A percentile compares a stretch with the other conserved stretches of the same genome.
These are phyloP conservation scores for Hyphodiscus sp. DNA, from an alignment of 2,329 filamentous ascomycete species.

Conservation along the genomic window DNA sequence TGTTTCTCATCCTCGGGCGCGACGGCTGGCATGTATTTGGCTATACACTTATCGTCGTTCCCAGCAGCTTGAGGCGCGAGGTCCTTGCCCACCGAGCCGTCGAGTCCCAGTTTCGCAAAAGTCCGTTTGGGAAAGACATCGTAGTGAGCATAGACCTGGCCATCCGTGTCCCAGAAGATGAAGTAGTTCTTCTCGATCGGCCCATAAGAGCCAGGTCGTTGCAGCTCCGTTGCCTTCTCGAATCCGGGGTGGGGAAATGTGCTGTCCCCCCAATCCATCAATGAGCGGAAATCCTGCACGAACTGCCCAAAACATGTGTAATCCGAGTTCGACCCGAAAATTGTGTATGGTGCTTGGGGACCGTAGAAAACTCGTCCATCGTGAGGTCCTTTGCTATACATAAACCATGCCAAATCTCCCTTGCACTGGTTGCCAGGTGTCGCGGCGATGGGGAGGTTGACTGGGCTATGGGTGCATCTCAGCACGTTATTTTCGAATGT, in stretches of 20 bases:
- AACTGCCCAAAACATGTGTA: conserved; percentile 52
- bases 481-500: conserved; percentile 37
- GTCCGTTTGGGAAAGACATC: conserved; percentile 43
- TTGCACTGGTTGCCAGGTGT: conserved; percentile 32
- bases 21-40: conserved; percentile 38
- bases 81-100: conserved; percentile 43
- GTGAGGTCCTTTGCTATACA: conserved; percentile 40
- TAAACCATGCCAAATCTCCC: not conserved
- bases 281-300: conserved; percentile 45
- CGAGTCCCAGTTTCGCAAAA: conserved; percentile 39
- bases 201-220: conserved; percentile 39
- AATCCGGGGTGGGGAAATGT: conserved; percentile 20
- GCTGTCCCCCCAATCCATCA: conserved; percentile 39
- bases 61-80: conserved; percentile 33
- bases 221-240: conserved; percentile 41
- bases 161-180: conserved; percentile 48
- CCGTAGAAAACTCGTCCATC: conserved; percentile 53
- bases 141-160: conserved; percentile 45
- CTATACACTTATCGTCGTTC: conserved; percentile 41
- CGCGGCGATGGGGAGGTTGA: conserved; percentile 38
- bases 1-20: conserved; percentile 10
- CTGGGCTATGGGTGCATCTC: conserved; percentile 37
- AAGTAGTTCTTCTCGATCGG: conserved; percentile 57
- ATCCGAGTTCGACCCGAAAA: conserved; percentile 50
- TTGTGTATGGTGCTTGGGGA: conserved; percentile 41